Base-by-base conservation (phyloP, 2,329 filamentous ascomycete species). In the Daldinia sp. region DNA sequence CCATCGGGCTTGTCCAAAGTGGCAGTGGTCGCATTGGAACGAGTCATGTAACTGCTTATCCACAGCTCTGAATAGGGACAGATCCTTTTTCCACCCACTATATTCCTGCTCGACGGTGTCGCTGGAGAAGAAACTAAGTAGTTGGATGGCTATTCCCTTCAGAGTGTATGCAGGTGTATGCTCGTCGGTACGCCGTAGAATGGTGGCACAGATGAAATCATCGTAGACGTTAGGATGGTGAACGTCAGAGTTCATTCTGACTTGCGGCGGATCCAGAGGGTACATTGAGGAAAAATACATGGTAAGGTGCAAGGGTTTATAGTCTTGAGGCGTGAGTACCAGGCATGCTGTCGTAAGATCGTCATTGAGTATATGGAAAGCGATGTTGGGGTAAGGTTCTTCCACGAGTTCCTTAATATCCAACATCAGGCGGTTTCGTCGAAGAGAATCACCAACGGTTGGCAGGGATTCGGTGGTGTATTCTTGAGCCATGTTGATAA, bases 81-180 rank as follows among this genome's bases (percentile, higher is more conserved):
- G 74, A 12, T 78, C 50, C 12, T 78, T 50, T 4, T 28, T 35
- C 1, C 2, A 6, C 1, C 39, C 13, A 6, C 75, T 76, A 50
- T 79, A 28, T 0, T 71, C 68, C 62, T 86, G 84, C 63, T 86
- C 83, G 2, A 86, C 58, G 1, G 63, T 78, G 1, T 84, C 81
- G 69, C 84, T 86, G 28, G 78, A 78, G 72, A 86, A 86, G 75
- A 87, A 85, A 70, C 83, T 85, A 2, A 86, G 75, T n/a, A 86
- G 67, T 74, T 86, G 84, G 26, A 86, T 86, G 15, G 82, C 80
- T 23, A 86, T 81, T 2, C 78, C 80, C 62, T 84, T 85, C 26
- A 86, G 76, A 0, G 83, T 86, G 65, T 86, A 86, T 0, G 84
- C 84, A 1, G 83, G 81, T 0, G 84, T 86, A 71, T 83, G 85